A percentile compares a stretch with the other conserved stretches of the same genome.
Conservation (phyloP, 2,329 filamentous ascomycete species). For the Dactylellina cionopaga region DNA sequence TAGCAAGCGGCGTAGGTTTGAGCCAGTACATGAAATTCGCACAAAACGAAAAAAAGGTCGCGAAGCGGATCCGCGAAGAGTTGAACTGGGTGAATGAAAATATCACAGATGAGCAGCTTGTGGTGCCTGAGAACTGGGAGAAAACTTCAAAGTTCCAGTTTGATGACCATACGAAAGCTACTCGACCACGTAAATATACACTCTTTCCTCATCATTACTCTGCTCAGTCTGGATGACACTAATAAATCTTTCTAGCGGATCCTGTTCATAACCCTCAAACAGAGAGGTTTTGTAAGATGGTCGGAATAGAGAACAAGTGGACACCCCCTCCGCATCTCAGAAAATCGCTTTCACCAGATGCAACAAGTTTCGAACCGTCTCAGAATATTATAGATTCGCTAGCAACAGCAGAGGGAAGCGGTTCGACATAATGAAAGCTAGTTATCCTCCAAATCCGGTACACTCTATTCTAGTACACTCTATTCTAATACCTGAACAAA, state of each 20-base stretch:
- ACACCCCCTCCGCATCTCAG: conserved; percentile 9
- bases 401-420: background rate
- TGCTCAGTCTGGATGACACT: too few relatives aligned
- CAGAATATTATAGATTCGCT: background rate
- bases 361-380: background rate
- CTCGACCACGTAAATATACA: conserved; percentile 65
- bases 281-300: conserved; percentile 77
- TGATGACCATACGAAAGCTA: conserved; percentile 67
- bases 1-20: conserved; percentile 70
- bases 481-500: too few relatives aligned
- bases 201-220: background rate
- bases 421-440: background rate
- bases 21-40: conserved; percentile 68
- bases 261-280: conserved; percentile 93
- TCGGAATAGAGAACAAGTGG: conserved; percentile 76
- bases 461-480: too few relatives aligned
- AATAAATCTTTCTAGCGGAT: conserved; percentile 10
- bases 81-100: conserved; percentile 83
- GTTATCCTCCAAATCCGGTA: background rate
- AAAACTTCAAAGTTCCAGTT: conserved; percentile 78
- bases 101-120: conserved; percentile 70
- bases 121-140: conserved; percentile 80
- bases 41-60: conserved; percentile 65
- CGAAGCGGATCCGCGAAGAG: conserved; percentile 77
- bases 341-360: conserved; percentile 13